Evolutionary conservation across 441 rosid species (phyloP).

Genomic region (Populus hybrid): DNA sequence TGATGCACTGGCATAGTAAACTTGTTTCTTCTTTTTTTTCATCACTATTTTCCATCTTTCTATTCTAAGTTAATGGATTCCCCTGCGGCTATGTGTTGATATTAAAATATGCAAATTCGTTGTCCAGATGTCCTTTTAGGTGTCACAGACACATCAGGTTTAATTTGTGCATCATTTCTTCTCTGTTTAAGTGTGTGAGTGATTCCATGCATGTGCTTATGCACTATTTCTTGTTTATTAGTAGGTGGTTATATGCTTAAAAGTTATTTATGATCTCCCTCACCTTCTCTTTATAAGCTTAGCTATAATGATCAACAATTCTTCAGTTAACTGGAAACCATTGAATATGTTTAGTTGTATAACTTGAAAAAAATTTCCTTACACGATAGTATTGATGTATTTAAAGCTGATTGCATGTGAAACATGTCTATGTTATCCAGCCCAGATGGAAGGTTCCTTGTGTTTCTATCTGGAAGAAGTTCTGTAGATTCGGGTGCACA

Average conservation of each 20-base stretch:
- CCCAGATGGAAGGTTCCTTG: slow-evolving; percentile 78
- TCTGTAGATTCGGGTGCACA: slow-evolving; percentile 87
- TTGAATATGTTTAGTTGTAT: not conserved
- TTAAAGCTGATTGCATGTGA: slow-evolving; percentile 17
- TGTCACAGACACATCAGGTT: not conserved
- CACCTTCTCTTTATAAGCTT: not conserved
- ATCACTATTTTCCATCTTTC: not conserved
- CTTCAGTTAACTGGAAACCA: not conserved
- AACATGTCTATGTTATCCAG: slow-evolving; percentile 32
- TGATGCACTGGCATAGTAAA: not conserved
- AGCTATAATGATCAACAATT: not conserved
- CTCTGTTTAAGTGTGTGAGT: not conserved
- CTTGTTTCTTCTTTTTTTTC: not conserved
- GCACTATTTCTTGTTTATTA: not conserved
- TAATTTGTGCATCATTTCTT: not conserved
- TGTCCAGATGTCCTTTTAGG: not conserved
- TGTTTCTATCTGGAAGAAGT: slow-evolving; percentile 68
- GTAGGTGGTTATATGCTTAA: not conserved
- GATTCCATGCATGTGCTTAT: not conserved
- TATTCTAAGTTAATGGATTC: not conserved
- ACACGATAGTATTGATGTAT: slow-evolving; percentile 2
- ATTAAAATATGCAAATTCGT: not conserved
- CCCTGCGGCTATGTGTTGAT: not conserved
- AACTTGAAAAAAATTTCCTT: not conserved
- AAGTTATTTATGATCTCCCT: not conserved